Conservation (phyloP, 768 basidiomycete species). For the Termitomyces titanicus region DNA sequence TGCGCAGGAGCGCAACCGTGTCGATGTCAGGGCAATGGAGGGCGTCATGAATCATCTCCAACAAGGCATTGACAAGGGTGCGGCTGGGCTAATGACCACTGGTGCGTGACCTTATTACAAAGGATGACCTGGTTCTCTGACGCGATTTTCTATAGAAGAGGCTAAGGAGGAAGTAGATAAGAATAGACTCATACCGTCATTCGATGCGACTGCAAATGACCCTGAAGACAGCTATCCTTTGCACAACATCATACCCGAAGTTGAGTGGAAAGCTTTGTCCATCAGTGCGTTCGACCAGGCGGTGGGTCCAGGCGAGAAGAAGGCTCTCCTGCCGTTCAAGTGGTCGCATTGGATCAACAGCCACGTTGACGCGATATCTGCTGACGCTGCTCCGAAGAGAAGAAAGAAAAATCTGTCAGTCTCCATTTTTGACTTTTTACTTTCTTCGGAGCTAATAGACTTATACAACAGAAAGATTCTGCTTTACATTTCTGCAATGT, state of each 20-base stretch:
- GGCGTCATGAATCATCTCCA: slow-evolving; percentile 78
- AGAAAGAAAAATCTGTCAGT: slow-evolving; percentile 59
- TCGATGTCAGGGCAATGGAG: slow-evolving; percentile 87
- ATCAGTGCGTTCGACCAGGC: slow-evolving; percentile 53
- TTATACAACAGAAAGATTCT: slow-evolving; percentile 56
- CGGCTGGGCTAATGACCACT: slow-evolving; percentile 60
- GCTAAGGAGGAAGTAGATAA: slow-evolving; percentile 60
- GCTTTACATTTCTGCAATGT: slow-evolving; percentile 79
- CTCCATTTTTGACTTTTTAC: slow-evolving; percentile 22
- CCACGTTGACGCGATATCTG: slow-evolving; percentile 47
- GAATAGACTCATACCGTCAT: slow-evolving; percentile 73
- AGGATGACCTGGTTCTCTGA: not conserved
- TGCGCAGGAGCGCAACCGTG: slow-evolving; percentile 83
- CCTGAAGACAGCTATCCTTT: slow-evolving; percentile 74
- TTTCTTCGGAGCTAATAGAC: not conserved
- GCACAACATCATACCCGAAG: slow-evolving; percentile 73
- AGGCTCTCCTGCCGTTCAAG: slow-evolving; percentile 55
- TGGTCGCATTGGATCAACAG: slow-evolving; percentile 69
- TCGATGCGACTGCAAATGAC: slow-evolving; percentile 59
- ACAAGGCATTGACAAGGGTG: slow-evolving; percentile 75
- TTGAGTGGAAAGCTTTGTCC: slow-evolving; percentile 74
- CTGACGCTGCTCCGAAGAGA: slow-evolving; percentile 42
- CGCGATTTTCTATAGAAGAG: slow-evolving; percentile 44
- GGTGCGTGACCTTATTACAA: slow-evolving; percentile 40
- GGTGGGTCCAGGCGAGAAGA: slow-evolving; percentile 41